Evolutionary conservation across 2,329 filamentous ascomycete species (phyloP), one percentile per base, ranked within the genome.

Genomic region (Sclerotinia spermophila): DNA sequence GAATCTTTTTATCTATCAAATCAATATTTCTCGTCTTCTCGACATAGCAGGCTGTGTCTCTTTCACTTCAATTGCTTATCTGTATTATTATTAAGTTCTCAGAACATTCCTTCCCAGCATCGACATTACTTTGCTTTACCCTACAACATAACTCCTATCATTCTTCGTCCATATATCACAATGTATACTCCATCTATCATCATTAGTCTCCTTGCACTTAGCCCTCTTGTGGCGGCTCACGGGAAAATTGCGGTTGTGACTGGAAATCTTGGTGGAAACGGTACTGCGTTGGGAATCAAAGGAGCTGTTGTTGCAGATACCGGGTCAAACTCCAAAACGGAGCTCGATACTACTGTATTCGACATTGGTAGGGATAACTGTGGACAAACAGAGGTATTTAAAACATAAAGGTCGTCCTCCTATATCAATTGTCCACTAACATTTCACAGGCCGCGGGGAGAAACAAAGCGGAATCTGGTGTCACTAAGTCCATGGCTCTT

Each of bases 161-260:
- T 30, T 64, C 48, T 2, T 27, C 7, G 30, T 65, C 24, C 44
- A 67, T 10, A 33, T 15, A 58, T 56, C 33, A 58, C n/a, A 35
- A 67, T 67, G 48, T 44, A 58, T n/a, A 58, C 35, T 44, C 21
- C 35, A 67, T 44, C 11, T 8, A 35, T 67, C 5, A 11, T 45
- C 24, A 11, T 59, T 45, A 4, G 48, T 3, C 19, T 87, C 77
- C 81, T 83, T 77, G 81, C 87, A 78, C 77, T 89, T 77, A 83
- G 83, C 75, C 81, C 84, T 71, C 83, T 89, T 68, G 87, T 86
- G 71, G 82, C 86, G 71, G 86, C 84, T 77, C 88, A 90, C 82
- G 83, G 83, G 35, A 74, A 74, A 55, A 64, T 74, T 33, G 55
- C 72, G 2, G 69, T 74, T 51, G 64, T 72, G 67, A 73, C 71